Percentiles rank a stretch among this genome's conserved stretches.
These are phyloP conservation scores for Tephrocybe sp. DNA, from an alignment of 768 basidiomycete species.

Conservation along the genomic window DNA sequence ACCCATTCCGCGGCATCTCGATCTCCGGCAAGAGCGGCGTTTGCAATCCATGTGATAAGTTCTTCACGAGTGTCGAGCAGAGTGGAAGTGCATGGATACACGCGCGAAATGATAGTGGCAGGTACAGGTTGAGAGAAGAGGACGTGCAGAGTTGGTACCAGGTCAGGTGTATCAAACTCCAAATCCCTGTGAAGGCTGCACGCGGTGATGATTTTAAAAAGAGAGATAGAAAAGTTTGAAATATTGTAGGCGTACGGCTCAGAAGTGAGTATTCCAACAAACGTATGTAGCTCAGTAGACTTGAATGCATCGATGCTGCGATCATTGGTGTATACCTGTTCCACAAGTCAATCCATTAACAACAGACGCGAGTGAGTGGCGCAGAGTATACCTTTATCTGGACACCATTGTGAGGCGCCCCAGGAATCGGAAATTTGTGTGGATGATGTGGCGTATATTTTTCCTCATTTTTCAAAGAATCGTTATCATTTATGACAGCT, in stretches of 20 bases:
- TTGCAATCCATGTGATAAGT: conserved; percentile 71
- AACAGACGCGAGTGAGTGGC: not conserved
- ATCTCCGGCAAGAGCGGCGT: conserved; percentile 68
- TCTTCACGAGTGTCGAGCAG: conserved; percentile 39
- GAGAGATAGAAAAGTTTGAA: not conserved
- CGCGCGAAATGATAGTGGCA: conserved; percentile 35
- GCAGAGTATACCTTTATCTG: conserved; percentile 61
- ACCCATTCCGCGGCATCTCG: conserved; percentile 72
- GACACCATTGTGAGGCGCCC: conserved; percentile 57
- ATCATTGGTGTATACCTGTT: conserved; percentile 57
- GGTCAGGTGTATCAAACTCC: conserved; percentile 33
- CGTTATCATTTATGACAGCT: conserved; percentile 12
- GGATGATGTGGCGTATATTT: conserved; percentile 24
- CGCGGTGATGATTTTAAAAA: conserved; percentile 9
- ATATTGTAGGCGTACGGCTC: conserved; percentile 51
- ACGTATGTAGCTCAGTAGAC: conserved; percentile 60
- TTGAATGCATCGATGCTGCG: conserved; percentile 44
- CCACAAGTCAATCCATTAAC: not conserved
- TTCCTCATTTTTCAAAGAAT: not conserved
- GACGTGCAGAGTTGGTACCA: conserved; percentile 69
- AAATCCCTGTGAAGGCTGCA: conserved; percentile 36
- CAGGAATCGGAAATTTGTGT: conserved; percentile 66
- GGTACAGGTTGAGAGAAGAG: conserved; percentile 49
- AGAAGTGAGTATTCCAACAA: conserved; percentile 69
- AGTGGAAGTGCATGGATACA: conserved; percentile 29